Evolutionary conservation across 1,139 yeast species (phyloP), one percentile per base, ranked within the genome.

Genomic region (Schwanniomyces etchellsii): DNA sequence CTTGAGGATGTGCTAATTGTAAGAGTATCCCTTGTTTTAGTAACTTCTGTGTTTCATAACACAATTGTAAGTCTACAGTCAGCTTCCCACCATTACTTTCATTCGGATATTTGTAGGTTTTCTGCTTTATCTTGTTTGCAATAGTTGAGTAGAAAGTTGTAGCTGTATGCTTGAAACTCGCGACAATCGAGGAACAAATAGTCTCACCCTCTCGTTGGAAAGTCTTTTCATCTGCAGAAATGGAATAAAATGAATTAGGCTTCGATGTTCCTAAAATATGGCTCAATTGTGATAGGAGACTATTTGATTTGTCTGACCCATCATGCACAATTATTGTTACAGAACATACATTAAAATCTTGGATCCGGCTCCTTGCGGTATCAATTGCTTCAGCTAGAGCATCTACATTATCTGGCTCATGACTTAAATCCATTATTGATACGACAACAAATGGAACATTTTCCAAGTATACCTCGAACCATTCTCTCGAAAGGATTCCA

Each of bases 1-100:
- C 57, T 30, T 57, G 58, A 2, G 69, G 61, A 32, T 49, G 43
- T n/a, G 48, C 42, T 27, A 58, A 56, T 38, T 65, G 67, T 23
- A 44, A 37, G 6, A 66, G 52, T 13, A 64, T 43, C 1, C 58
- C 65, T 31, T 53, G 66, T 35, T 67, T 67, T 21, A 65, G 51
- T 28, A 57, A 37, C 38, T 64, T 66, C 27, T 73, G 45, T 0
- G 67, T 55, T 33, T 64, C 73, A n/a, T n/a, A n/a, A n/a, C n/a
- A n/a, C n/a, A n/a, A n/a, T n/a, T n/a, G n/a, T n/a, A n/a, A n/a
- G n/a, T n/a, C n/a, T n/a, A n/a, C n/a, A n/a, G n/a, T n/a, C n/a
- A n/a, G n/a, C n/a, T n/a, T n/a, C n/a, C n/a, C n/a, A n/a, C n/a
- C n/a, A n/a, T n/a, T n/a, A n/a, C n/a, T n/a, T n/a, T n/a, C n/a